These are phyloP conservation scores for Lasiodiplodia gonubiensis DNA, from an alignment of 2,329 filamentous ascomycete species.

Conservation along the genomic window DNA sequence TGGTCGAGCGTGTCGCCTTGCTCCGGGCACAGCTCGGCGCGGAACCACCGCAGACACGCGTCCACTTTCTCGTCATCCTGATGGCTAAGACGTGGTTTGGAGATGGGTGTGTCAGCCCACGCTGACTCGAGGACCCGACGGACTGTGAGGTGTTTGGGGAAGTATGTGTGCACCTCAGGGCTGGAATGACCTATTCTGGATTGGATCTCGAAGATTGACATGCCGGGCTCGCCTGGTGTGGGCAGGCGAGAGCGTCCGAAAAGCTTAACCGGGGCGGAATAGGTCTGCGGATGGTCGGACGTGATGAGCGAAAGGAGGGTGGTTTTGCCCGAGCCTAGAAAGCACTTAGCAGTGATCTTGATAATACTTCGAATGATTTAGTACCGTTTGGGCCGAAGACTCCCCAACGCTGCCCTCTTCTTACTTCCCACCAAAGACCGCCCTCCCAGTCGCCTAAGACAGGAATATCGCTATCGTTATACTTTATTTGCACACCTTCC, in stretches of 20 bases:
- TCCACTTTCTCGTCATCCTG: conserved; percentile 67
- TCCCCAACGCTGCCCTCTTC: conserved; percentile 77
- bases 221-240: conserved; percentile 70
- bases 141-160: conserved; percentile 77
- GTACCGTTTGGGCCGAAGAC: conserved; percentile 86
- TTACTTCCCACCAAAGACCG: conserved; percentile 81
- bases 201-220: conserved; percentile 94
- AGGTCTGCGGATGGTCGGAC: conserved; percentile 94
- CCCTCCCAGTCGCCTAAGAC: conserved; percentile 82
- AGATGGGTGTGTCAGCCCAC: conserved; percentile 86
- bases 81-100: conserved; percentile 68
- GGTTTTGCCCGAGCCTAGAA: conserved; percentile 80
- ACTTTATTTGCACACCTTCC: conserved; percentile 80
- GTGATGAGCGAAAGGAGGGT: conserved; percentile 91
- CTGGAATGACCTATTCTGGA: conserved; percentile 88
- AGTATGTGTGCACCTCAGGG: conserved; percentile 92
- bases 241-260: conserved; percentile 85
- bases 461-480: conserved; percentile 67
- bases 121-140: conserved; percentile 80
- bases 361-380: not conserved
- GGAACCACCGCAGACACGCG: conserved; percentile 76
- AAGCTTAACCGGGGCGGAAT: conserved; percentile 82
- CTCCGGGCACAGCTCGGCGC: conserved; percentile 71
- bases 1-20: conserved; percentile 27
- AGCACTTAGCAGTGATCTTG: not conserved